Evolutionary conservation across 805 yeast species (phyloP).

Genomic region (Yarrowia sp.): DNA sequence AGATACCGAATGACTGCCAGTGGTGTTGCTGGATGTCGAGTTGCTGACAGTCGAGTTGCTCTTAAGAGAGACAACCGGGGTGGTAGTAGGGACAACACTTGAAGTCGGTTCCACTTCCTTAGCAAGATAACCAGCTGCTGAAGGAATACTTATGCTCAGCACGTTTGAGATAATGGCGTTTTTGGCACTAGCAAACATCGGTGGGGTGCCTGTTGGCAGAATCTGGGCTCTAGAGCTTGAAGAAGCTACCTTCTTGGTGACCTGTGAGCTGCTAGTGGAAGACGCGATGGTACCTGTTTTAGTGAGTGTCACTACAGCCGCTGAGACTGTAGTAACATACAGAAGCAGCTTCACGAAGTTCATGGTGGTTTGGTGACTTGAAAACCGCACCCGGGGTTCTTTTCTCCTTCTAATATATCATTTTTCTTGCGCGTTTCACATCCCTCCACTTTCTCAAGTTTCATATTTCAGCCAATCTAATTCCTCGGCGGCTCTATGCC

Average conservation of each 20-base stretch:
- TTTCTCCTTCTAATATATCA: neutral
- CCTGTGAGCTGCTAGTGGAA: neutral
- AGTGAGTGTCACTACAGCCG: neutral
- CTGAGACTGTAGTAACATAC: neutral
- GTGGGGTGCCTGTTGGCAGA: neutral
- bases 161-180: neutral
- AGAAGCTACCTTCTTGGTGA: neutral
- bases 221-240: neutral
- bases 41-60: neutral
- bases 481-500: conserved; percentile 18
- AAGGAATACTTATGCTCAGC: neutral
- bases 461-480: neutral
- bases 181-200: conserved; percentile 7
- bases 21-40: neutral
- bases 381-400: neutral
- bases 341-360: neutral
- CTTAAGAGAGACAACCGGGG: neutral
- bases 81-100: neutral
- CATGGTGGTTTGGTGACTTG: neutral
- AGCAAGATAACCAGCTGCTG: neutral
- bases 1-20: neutral
- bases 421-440: neutral
- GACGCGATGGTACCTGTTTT: too few relatives aligned
- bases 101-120: neutral
- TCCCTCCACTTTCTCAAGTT: neutral